These are phyloP conservation scores for Camellia japonica DNA, from an alignment of 148 eudicot genomes.

Conservation along the genomic window DNA sequence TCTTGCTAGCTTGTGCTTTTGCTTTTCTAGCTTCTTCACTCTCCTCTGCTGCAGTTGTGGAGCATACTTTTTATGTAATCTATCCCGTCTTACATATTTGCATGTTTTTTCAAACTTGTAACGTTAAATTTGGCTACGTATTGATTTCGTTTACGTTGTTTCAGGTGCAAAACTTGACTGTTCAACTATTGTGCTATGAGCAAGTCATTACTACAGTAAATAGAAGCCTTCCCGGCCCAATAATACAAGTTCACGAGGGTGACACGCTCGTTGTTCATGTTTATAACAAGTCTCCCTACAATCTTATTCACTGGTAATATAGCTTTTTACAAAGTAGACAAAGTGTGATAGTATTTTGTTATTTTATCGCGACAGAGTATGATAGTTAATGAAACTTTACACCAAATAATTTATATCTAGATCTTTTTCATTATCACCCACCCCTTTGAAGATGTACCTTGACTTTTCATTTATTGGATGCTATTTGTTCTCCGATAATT, in stretches of 20 bases:
- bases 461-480: too few relatives aligned
- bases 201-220: slow-evolving; percentile 50
- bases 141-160: not conserved
- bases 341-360: too few relatives aligned
- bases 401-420: not conserved
- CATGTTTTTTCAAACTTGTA: not conserved
- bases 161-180: slow-evolving; percentile 44
- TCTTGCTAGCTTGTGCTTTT: slow-evolving; percentile 16
- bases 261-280: slow-evolving; percentile 59
- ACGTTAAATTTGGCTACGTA: not conserved
- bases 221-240: slow-evolving; percentile 56
- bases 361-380: not conserved
- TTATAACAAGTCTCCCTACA: slow-evolving; percentile 48
- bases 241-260: slow-evolving; percentile 45
- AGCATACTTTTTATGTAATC: slow-evolving; percentile 43
- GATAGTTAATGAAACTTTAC: not conserved
- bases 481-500: too few relatives aligned
- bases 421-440: too few relatives aligned
- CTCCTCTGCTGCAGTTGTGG: slow-evolving; percentile 29
- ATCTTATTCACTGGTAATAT: slow-evolving; percentile 57
- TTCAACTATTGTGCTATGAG: slow-evolving; percentile 37
- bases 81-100: not conserved
- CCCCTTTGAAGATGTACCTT: too few relatives aligned
- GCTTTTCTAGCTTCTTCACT: slow-evolving; percentile 21
- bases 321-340: too few relatives aligned